phyloP scores from a whole-genome alignment of 805 yeast species.

The Candida namnaoensis region DNA sequence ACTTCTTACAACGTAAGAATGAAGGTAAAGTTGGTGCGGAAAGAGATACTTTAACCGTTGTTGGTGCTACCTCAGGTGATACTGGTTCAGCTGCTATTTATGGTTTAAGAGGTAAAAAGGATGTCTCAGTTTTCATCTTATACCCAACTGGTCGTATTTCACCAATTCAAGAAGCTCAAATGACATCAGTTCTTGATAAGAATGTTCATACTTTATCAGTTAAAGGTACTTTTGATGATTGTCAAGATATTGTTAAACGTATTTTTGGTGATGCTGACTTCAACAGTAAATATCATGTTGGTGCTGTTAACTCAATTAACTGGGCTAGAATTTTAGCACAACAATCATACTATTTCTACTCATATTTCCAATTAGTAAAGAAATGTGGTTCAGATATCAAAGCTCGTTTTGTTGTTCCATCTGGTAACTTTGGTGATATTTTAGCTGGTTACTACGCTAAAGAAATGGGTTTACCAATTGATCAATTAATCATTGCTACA shows the following conservation, averaged over 20 bases:
- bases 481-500: slow-evolving; percentile 85
- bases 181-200: slow-evolving; percentile 91
- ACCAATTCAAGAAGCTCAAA: slow-evolving; percentile 96
- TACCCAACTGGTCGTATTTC: slow-evolving; percentile 98
- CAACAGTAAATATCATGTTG: slow-evolving; percentile 85
- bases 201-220: slow-evolving; percentile 95
- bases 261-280: slow-evolving; percentile 86
- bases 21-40: slow-evolving; percentile 38
- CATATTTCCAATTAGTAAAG: slow-evolving; percentile 68
- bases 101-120: slow-evolving; percentile 94
- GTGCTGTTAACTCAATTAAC: slow-evolving; percentile 96
- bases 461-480: slow-evolving; percentile 91
- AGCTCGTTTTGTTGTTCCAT: slow-evolving; percentile 87
- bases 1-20: slow-evolving; percentile 74
- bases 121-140: slow-evolving; percentile 92
- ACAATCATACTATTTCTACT: slow-evolving; percentile 91
- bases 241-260: slow-evolving; percentile 93
- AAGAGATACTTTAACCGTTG: slow-evolving; percentile 84
- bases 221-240: slow-evolving; percentile 94
- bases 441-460: slow-evolving; percentile 94
- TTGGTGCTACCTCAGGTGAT: slow-evolving; percentile 99
- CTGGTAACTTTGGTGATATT: slow-evolving; percentile 98
- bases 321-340: slow-evolving; percentile 99
- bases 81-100: slow-evolving; percentile 99
- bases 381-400: slow-evolving; percentile 28